Base-by-base conservation (phyloP, 176 grass and related monocot genomes). In the Cenchrus fungigraminus region DNA sequence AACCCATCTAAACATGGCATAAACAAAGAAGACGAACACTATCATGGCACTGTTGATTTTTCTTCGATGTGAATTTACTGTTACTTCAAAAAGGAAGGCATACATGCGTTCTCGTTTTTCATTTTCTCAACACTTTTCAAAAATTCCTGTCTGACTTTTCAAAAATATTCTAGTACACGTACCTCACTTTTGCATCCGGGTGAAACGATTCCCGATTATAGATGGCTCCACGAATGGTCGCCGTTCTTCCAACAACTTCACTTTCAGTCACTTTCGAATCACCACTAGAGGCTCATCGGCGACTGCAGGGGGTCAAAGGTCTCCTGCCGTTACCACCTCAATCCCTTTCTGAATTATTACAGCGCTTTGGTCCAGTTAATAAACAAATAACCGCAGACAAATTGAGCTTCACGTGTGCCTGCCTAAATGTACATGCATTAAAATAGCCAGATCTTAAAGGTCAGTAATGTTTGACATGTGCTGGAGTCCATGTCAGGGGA, bases 381-480 rank as follows among this genome's bases (percentile, higher is more conserved):
- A 77, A 59, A 68, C 10, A 75, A 68, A 15, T 43, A 15, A 20
- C 28, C 29, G 28, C 19, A 80, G 5, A 68, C 43, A 62, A 6
- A 62, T 59, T 81, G 32, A 56, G 56, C 78, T 28, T 74, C 16
- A 32, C 62, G 28, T 60, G 53, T 34, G 47, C 34, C 19, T 66
- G 46, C 68, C 37, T 40, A 40, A 40, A 37, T 80, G 20, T 81
- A 59, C 53, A 29, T 52, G 68, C 76, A 76, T 61, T 61, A 40
- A 71, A 70, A 28, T 74, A 71, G 51, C 74, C 32, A 55, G 68
- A 74, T 69, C 53, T 64, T 68, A 15, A 54, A 75, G 49, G 5
- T 55, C 76, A 17, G 70, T 65, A 15, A 80, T 45, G 70, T 69
- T 77, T 84, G 85, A 84, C 89, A 28, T 22, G 54, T 9, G 70